Base-by-base conservation (phyloP, 176 grass and related monocot species). In the Chrysopogon serrulatus region DNA sequence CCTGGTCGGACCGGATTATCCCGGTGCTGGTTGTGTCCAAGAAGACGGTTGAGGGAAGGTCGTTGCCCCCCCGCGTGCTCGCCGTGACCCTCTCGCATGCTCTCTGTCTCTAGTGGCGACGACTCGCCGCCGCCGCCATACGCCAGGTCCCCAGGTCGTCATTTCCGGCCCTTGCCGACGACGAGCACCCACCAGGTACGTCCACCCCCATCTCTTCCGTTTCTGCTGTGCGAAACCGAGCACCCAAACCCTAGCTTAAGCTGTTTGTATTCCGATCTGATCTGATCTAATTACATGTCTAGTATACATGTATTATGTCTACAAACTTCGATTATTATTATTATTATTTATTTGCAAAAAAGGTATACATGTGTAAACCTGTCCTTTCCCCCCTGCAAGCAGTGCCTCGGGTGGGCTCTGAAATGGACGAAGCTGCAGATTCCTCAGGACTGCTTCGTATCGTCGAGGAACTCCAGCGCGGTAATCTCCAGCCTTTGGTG, bases 381-480 rank as follows among this genome's bases (percentile, higher is more conserved):
- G 53, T 57, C 53, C 23, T 57, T 57, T 57, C n/a, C 8, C 53
- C 21, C 49, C 49, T 54, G 54, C 23, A 59, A 59, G 54, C 54
- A 59, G 54, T 56, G 23, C 10, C 23, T 60, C 27, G 32, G 51
- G 21, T 60, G 53, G 53, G 78, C 28, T 48, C 13, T 48, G 9
- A 17, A 63, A 86, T 86, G 84, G 84, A 79, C 69, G 16, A 79
- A 68, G 63, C 54, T 53, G 75, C 54, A 48, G 65, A 79, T 71
- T 68, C 23, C 10, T 31, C 65, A 3, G n/a, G 56, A 30, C 34
- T 79, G 30, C 8, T 72, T 48, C 30, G 31, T 36, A 51, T 31
- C 11, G 6, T 79, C 1, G 40, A 72, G 70, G 66, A 86, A 31
- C 76, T 86, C 9, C 84, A 86, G 51, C 39, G 33, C 12, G 66